Conservation (phyloP, 2,329 filamentous ascomycete genomes). For the Drechslerella dactyloides region DNA sequence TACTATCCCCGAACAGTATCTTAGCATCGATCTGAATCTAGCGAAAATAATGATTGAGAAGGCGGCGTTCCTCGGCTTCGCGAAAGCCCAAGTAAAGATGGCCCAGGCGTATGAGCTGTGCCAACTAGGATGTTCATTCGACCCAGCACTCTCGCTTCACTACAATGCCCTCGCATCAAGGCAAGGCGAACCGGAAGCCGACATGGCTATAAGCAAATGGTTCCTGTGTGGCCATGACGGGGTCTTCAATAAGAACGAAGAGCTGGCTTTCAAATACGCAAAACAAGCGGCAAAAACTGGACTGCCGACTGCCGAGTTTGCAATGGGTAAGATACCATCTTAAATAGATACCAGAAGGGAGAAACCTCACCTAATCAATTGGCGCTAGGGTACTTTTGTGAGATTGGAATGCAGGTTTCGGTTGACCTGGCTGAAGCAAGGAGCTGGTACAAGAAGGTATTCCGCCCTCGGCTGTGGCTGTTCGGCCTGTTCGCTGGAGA, state of each 20-base stretch:
- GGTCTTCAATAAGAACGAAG: constrained; percentile 93
- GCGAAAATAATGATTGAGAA: constrained; percentile 93
- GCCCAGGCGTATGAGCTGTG: constrained; percentile 93
- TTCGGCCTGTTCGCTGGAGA: neutral
- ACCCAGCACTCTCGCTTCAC: constrained; percentile 87
- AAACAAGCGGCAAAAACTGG: constrained; percentile 81
- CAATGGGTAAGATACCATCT: constrained; percentile 66
- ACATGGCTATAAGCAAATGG: constrained; percentile 97
- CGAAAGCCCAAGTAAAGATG: constrained; percentile 83
- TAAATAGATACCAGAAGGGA: neutral
- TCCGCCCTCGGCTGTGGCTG: neutral
- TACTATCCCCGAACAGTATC: constrained; percentile 72
- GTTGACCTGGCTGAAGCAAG: constrained; percentile 81
- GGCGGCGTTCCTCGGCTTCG: constrained; percentile 91
- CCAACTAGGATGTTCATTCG: constrained; percentile 91
- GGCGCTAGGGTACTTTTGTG: constrained; percentile 77
- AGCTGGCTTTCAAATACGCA: constrained; percentile 88
- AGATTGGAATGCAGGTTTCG: constrained; percentile 91
- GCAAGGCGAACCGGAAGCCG: constrained; percentile 87
- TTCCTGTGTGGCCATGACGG: constrained; percentile 94
- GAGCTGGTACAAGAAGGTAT: constrained; percentile 74
- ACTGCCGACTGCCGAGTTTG: constrained; percentile 90
- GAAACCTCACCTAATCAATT: constrained; percentile 12
- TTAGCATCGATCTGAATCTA: constrained; percentile 73
- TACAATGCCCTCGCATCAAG: constrained; percentile 93